Evolutionary conservation across 2,329 filamentous ascomycete genomes (phyloP), one percentile per base, ranked within the genome.

Genomic region (Cladophialophora carrionii): DNA sequence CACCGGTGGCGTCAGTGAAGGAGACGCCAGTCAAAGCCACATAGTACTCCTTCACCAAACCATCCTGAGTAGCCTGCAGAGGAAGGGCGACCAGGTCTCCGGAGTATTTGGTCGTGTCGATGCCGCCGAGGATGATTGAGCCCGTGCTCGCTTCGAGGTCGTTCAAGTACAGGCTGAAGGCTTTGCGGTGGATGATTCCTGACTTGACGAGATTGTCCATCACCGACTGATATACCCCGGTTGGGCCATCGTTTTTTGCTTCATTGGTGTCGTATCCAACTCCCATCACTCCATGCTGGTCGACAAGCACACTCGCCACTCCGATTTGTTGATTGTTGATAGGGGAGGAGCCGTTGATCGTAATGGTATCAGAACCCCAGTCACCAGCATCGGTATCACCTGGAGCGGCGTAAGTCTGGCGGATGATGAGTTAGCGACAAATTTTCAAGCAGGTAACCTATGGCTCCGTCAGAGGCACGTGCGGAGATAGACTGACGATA

Each of bases 51-150:
- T 80, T 78, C 71, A 66, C 22, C 12, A 20, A 20, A 1, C 63
- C 64, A 26, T 57, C 43, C 12, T 14, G 49, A 14, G 34, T 48
- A 26, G 48, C 43, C 56, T 68, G 68, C 4, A 71, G 53, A 26
- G 90, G 90, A 1, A 94, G 75, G 0, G 88, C 89, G 64, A 86
- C 75, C 31, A 94, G 80, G 4, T 81, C 74, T 22, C 88, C 89
- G 2, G 77, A 74, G 73, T 85, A 92, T 69, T 88, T 87, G 22
- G 79, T 84, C 2, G 82, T 84, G 75, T 93, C 89, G 58, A 92
- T 83, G 29, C 90, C 90, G 31, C 90, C 90, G 71, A 93, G 92
- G 1, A 92, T 78, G 61, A 93, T 86, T 64, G 80, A 87, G 7
- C 69, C 69, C 5, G 57, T 66, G 14, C 54, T 67, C 12, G 65